Evolutionary conservation across 2,329 filamentous ascomycete species (phyloP), one percentile per base, ranked within the genome.

Genomic region (Cadophora sp.): DNA sequence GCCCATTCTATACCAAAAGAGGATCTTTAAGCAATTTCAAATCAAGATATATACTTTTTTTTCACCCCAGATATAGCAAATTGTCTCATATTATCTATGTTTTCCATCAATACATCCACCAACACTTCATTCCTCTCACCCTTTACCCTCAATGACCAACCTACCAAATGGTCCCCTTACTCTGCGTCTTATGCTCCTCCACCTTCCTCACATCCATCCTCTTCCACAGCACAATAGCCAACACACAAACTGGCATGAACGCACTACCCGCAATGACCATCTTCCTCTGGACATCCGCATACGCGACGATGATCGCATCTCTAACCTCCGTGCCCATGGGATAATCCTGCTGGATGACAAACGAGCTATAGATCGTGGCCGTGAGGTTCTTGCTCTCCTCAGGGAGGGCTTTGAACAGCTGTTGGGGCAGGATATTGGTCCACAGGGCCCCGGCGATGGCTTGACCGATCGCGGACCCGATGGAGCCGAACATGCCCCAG

Each of bases 401-500:
- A 0, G 82, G 81, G 48, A 85, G 82, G 59, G 83, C 87, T 18
- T 69, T 53, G 13, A 20, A 30, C 1, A 75, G 63, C 11, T 62
- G 58, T 0, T 51, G 41, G 0, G 71, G 71, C 72, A 91, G 85
- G 1, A 85, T 83, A 67, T 84, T 82, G 0, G 84, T 87, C 88
- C 89, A 92, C 68, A 92, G 86, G 11, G 88, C 88, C 0, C 83
- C 84, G 0, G 89, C 84, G 58, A 91, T 83, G 9, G 88, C 84
- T 1, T 81, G 82, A 0, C 88, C 88, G 8, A 89, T 79, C 0
- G 87, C 86, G 33, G 82, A 83, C 47, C 88, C 89, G 71, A 91
- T 83, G 70, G 83, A 85, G 68, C 86, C 83, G 39, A 87, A 85
- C 9, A 91, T 83, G 41, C 85, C 82, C 65, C 87, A 82, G 65